Evolutionary conservation across 2,329 filamentous ascomycete species (phyloP).

Genomic region (Teratosphaeria viscida): DNA sequence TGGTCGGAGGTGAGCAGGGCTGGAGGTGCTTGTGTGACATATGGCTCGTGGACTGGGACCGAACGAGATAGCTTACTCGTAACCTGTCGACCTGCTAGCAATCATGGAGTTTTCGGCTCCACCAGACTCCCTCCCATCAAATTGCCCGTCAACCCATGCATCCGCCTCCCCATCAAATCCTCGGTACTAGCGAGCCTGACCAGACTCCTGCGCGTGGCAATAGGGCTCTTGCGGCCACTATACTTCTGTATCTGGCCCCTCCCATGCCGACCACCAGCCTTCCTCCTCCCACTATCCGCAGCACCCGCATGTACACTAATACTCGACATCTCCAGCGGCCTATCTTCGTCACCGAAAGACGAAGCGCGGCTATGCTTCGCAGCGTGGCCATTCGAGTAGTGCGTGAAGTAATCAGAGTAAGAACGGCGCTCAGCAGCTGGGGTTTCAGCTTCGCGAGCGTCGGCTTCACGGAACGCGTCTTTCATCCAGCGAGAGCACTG

Average conservation of each 20-base stretch:
- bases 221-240: conserved; percentile 18
- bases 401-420: background rate
- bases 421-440: conserved; percentile 10
- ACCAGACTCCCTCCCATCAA: conserved; percentile 6
- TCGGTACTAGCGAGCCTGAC: conserved; percentile 39
- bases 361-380: conserved; percentile 7
- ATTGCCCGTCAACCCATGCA: conserved; percentile 34
- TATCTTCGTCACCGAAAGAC: conserved; percentile 58
- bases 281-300: conserved; percentile 4
- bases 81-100: background rate
- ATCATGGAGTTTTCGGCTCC: conserved; percentile 4
- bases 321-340: conserved; percentile 66
- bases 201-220: conserved; percentile 29
- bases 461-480: conserved; percentile 53
- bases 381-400: conserved; percentile 5
- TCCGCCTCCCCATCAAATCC: conserved; percentile 37
- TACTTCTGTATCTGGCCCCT: background rate
- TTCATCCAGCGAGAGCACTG: conserved; percentile 72
- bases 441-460: conserved; percentile 25
- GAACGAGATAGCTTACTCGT: background rate
- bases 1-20: background rate
- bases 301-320: conserved; percentile 8
- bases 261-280: background rate
- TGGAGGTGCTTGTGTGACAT: background rate
- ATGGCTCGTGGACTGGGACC: background rate